Evolutionary conservation across 1,139 yeast genomes (phyloP).

Genomic region (Blastobotrys persicus): DNA sequence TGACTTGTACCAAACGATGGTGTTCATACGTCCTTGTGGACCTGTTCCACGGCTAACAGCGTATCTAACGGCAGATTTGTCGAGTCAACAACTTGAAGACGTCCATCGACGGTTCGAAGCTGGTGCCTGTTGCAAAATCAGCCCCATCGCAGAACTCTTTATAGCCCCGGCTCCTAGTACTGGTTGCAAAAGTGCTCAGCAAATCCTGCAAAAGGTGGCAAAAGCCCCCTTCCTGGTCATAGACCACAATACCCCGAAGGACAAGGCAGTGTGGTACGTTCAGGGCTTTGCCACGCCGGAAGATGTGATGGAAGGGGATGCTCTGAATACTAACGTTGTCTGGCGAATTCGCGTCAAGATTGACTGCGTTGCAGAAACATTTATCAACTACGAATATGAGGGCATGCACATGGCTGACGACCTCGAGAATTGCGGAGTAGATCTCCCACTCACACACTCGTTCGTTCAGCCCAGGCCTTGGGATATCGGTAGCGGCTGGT

Average conservation of each 20-base stretch:
- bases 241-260: not conserved
- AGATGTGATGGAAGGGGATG: constrained; percentile 1
- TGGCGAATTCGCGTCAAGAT: constrained; percentile 1
- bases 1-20: not conserved
- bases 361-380: constrained; percentile 2
- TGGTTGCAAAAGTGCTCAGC: too few relatives aligned
- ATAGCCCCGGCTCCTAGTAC: not conserved
- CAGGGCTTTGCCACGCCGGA: constrained; percentile 2
- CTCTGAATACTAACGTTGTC: not conserved
- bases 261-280: constrained; percentile 5
- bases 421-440: not conserved
- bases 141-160: constrained; percentile 3
- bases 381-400: constrained; percentile 4
- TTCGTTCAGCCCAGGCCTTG: constrained; percentile 3
- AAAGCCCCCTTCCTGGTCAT: constrained; percentile 1
- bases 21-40: not conserved
- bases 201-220: too few relatives aligned
- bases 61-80: not conserved
- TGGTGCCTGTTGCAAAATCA: constrained; percentile 1
- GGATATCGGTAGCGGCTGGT: constrained; percentile 5
- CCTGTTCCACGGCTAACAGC: not conserved
- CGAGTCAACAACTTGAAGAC: not conserved
- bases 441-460: not conserved
- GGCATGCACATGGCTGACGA: constrained; percentile 1
- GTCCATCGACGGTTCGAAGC: constrained; percentile 1